Conservation (phyloP, 2,329 filamentous ascomycete species). For the Mariannaea elegans region DNA sequence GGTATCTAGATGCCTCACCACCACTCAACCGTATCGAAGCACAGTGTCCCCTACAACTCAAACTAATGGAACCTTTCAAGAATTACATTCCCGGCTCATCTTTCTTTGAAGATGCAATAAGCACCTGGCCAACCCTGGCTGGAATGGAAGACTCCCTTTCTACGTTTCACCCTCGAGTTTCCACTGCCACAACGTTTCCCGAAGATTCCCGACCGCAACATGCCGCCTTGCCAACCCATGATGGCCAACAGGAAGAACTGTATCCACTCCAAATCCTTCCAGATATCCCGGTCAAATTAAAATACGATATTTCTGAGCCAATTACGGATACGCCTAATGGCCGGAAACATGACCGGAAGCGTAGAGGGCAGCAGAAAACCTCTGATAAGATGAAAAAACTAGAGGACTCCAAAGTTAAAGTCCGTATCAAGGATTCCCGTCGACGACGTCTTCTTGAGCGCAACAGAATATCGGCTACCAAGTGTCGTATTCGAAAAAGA, state of each 20-base stretch:
- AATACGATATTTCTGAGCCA: not conserved
- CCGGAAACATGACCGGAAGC: conserved; percentile 40
- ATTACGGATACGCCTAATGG: conserved; percentile 19
- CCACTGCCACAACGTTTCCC: conserved; percentile 7
- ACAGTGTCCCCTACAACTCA: conserved; percentile 32
- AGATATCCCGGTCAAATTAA: conserved; percentile 17
- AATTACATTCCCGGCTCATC: conserved; percentile 33
- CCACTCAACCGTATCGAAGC: conserved; percentile 30
- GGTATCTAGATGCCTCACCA: conserved; percentile 26
- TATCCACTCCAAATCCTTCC: conserved; percentile 21
- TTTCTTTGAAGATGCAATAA: conserved; percentile 41
- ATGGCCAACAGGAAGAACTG: conserved; percentile 21
- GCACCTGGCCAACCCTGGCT: conserved; percentile 27
- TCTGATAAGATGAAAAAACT: conserved; percentile 12
- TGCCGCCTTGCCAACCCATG: not conserved
- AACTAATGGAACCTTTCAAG: conserved; percentile 29
- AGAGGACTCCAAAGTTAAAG: conserved; percentile 33
- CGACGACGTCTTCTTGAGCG: conserved; percentile 42
- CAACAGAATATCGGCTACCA: conserved; percentile 45
- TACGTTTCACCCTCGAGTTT: conserved; percentile 14
- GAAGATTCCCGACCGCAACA: conserved; percentile 9
- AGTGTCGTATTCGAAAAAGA: conserved; percentile 44
- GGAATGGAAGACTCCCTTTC: conserved; percentile 8
- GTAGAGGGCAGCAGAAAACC: conserved; percentile 30
- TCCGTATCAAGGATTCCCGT: conserved; percentile 35